Conservation (phyloP, 1,284 basidiomycete genomes). For the Fistulinella staudtii region DNA sequence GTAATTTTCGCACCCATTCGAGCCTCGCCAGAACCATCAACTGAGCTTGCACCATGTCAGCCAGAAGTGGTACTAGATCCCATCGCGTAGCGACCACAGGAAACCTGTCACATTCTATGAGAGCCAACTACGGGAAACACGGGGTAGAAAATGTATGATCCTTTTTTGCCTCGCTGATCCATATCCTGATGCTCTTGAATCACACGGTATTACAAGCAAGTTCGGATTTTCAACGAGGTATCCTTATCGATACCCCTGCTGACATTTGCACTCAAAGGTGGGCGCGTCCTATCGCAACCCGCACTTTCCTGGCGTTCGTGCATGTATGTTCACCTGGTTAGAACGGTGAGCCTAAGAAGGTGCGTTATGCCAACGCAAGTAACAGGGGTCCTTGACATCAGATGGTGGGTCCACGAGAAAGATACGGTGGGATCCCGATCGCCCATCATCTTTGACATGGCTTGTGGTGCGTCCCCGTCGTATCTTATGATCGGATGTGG, state of each 20-base stretch:
- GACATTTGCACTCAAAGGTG: slow-evolving; percentile 36
- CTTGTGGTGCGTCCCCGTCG: slow-evolving; percentile 22
- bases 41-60: neutral
- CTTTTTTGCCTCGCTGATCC: slow-evolving; percentile 4
- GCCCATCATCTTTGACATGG: slow-evolving; percentile 31
- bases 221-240: slow-evolving; percentile 6
- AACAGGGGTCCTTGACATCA: slow-evolving; percentile 1
- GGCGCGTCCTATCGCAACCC: slow-evolving; percentile 67
- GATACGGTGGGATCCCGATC: slow-evolving; percentile 9
- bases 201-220: slow-evolving; percentile 28
- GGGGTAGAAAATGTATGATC: slow-evolving; percentile 61
- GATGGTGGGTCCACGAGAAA: slow-evolving; percentile 27
- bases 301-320: slow-evolving; percentile 64
- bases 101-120: slow-evolving; percentile 62
- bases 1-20: no score
- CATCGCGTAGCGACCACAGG: slow-evolving; percentile 40
- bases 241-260: neutral
- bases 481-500: neutral
- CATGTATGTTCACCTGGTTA: slow-evolving; percentile 51
- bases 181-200: neutral
- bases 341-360: slow-evolving; percentile 38
- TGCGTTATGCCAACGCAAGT: neutral
- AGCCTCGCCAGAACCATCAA: no score
- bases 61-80: slow-evolving; percentile 31
- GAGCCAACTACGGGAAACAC: slow-evolving; percentile 61